Base-by-base conservation (phyloP, 441 rosid genomes). In the Corymbia calophylla region DNA sequence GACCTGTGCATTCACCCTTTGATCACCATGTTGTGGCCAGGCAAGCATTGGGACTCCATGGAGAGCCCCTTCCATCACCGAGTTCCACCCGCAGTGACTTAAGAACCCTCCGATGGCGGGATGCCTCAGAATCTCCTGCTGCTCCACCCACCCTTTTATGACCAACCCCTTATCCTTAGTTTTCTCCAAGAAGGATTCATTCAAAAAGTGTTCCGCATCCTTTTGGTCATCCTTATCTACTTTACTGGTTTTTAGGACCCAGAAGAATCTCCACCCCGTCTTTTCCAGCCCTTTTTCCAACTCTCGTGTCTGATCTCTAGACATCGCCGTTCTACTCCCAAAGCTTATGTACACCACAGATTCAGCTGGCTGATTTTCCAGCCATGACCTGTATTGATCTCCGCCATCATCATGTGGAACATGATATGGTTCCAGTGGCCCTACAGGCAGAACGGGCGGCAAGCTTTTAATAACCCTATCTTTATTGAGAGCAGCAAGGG, bases 281-380 rank as follows among this genome's bases (percentile, higher is more conserved):
- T 29, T 89, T 77, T 89, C 87, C n/a, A 91, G 32, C 7, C 91
- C 90, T 48, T 89, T 73, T 4, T 87, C 87, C 49, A 91, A 32
- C 12, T 91, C 92, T 64, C 48, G 89, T 87, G 90, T 90, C 31
- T 91, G 92, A 60, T 86, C 92, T 53, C 39, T 60, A 13, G 90
- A 66, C 90, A 91, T 31, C 49, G 89, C 91, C 39, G 89, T 86
- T 70, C 91, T 89, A 86, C 92, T 90, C 87, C 92, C 92, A 27
- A 89, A 91, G 90, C 88, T 88, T 23, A 91, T 86, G 10, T 80
- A 91, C 31, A 91, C 64, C 21, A 91, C 91, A 10, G 92, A 91
- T 60, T 56, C 89, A 25, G n/a, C 55, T 13, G 91, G 91, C 58
- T 89, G 92, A 64, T 77, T 47, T 70, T 91, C 87, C 77, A 91